Base-by-base conservation (phyloP, 805 yeast species). In the Lipomyces yamanashiensis region DNA sequence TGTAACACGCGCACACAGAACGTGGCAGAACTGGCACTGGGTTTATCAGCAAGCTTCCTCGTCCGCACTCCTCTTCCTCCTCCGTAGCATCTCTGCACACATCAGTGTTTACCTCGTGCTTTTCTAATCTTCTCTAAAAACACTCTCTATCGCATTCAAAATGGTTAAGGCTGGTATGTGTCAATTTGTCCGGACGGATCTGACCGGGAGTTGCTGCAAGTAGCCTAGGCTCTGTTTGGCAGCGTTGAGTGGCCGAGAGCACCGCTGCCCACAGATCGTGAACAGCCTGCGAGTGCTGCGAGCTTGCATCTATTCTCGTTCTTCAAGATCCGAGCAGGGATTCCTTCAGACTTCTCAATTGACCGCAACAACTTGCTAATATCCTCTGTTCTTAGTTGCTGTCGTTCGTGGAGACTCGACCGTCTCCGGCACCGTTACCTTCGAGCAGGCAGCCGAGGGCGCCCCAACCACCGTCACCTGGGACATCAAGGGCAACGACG, bases 381-480 rank as follows among this genome's bases (percentile, higher is more conserved):
- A 3, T 13, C 13, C n/a, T n/a, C 28, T 47, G 33, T 41, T 39
- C 39, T 12, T 74, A 84, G 98, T 95, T 77, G 98, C 98, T 78
- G 96, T 95, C 74, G 82, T 95, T 73, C 92, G 96, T 82, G 99
- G 99, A 74, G 98, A 92, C 77, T 84, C 96, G 66, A 86, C 86
- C 72, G 96, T 95, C 72, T 79, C 87, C 69, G 99, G 99, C 76
- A 79, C 84, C 69, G 98, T 95, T 72, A 79, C 84, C 71, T 93
- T 95, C 75, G 96, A 89, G 80, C 99, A 95, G 84, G 71, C 80
- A 56, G 74, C 88, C 55, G 97, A 89, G 77, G 74, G 81, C 59
- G 92, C 84, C 44, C 96, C 96, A 78, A 90, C 96, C 75, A 88
- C 90, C 53, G 84, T 95, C 72, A 72, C 92, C 23, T 95, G 91